A percentile compares a stretch with the other conserved stretches of the same genome.
These are phyloP conservation scores for Citrus mangshanensis DNA, from an alignment of 345 rosid species.

Conservation along the genomic window DNA sequence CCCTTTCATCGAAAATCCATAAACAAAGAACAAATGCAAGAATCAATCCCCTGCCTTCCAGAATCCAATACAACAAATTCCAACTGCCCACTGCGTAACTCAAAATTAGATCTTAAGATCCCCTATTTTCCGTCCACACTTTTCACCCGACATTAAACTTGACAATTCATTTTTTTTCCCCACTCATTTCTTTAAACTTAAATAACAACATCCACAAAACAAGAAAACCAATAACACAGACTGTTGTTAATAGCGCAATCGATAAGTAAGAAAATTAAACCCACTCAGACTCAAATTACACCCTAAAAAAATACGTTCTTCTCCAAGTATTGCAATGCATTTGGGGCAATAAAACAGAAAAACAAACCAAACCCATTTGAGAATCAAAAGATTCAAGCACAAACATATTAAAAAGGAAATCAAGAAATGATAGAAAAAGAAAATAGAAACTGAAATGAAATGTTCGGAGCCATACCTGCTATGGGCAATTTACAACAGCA, in stretches of 20 bases:
- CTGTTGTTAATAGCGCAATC: neutral
- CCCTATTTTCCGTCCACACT: neutral
- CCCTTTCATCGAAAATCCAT: neutral
- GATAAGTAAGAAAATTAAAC: neutral
- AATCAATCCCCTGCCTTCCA: neutral
- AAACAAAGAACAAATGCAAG: neutral
- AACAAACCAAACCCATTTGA: neutral
- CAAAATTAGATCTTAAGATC: neutral
- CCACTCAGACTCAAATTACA: neutral
- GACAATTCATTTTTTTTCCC: neutral
- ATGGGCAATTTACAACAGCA: neutral
- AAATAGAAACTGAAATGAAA: neutral
- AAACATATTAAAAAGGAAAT: neutral
- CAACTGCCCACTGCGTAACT: neutral
- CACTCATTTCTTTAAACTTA: neutral
- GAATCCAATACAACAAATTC: constrained; percentile 6
- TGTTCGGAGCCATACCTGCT: constrained; percentile 10
- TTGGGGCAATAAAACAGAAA: neutral
- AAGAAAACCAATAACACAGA: neutral
- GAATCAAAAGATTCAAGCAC: neutral
- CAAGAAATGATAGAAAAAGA: neutral
- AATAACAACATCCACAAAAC: neutral
- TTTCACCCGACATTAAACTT: neutral
- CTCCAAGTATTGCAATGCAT: constrained; percentile 10
- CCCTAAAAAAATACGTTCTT: neutral